Base-by-base conservation (phyloP, 495 filamentous ascomycete genomes). In the Aspergillus funiculosus region DNA sequence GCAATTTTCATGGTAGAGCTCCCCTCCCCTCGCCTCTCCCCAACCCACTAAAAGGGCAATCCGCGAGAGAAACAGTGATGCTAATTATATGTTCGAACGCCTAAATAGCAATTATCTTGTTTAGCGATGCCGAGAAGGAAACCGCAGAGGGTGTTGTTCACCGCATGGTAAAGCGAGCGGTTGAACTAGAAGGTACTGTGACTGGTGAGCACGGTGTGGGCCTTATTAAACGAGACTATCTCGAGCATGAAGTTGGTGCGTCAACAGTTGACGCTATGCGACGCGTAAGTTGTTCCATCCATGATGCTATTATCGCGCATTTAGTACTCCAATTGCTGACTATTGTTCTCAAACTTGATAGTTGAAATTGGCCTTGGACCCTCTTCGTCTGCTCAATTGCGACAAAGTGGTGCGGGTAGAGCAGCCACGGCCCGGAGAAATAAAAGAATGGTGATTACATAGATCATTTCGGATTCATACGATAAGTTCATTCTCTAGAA, bases 351-450 rank as follows among this genome's bases (percentile, higher is more conserved):
- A 34, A 37, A n/a, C 39, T 44, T 32, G 21, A 31, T 49, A 82
- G 78, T 58, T 84, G 32, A 85, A 85, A 69, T 62, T 77, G 52
- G 79, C 81, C 5, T 77, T 79, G 50, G 81, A 85, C 56, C 81
- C 81, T 6, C 67, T 78, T 18, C 78, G 81, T 56, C 48, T 84
- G 43, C 72, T 84, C 24, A 85, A 85, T 56, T 81, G 76, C 48
- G 80, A 85, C 61, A 85, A 85, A 56, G 70, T 84, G 38, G 72
- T 84, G 18, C 67, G 79, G 35, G 57, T 68, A 18, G 62, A 76
- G 46, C 59, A 55, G 42, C 63, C 67, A 8, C 52, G 48, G 13
- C 56, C 62, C 3, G 65, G 65, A 17, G 68, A 73, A 41, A 29
- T 69, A 13, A 69, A 71, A 47, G 48, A 62, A 57, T 70, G 69